Base-by-base conservation (phyloP, 2,329 filamentous ascomycete genomes). In the Hawksworthiomyces lignivorus region DNA sequence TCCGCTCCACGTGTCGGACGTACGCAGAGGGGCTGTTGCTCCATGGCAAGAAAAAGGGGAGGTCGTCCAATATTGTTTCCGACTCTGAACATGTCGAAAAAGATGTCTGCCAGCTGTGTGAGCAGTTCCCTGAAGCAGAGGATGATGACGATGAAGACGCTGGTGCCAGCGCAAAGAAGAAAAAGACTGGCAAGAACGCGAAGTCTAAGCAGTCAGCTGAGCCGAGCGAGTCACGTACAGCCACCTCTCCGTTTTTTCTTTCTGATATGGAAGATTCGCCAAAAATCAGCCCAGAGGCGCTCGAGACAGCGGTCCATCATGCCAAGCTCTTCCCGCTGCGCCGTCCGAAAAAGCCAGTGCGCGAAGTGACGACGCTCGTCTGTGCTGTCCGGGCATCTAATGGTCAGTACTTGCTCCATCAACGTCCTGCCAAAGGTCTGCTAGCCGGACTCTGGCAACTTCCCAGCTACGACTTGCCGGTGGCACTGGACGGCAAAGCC, bases 371-470 rank as follows among this genome's bases (percentile, higher is more conserved):
- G 46, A 72, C 66, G 0, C 53, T 77, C 0, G 73, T 77, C 1
- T 76, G 73, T 45, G 72, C 68, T 12, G 61, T 77, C 17, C 65
- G 64, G 3, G 62, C 52, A 19, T 61, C 51, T 22, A 65, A 72
- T 41, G 66, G 66, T 0, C 48, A 54, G 3, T 74, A 68, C 40
- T 56, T 77, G 3, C 60, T 77, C 39, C 68, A 68, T 14, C 65
- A 65, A 1, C 69, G 74, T 0, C 72, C 73, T 0, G 63, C 65
- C 10, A 76, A 71, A 52, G 74, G 74, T 0, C 62, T 77, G 1
- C 57, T 77, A 0, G 74, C 73, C 0, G 68, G 72, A 0, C 49
- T 78, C 5, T 77, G 74, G 74, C 73, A 78, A 47, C 63, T 78
- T 6, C 73, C 74, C 0, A 75, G 71, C 48, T 52, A 58, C 4